Evolutionary conservation across 2,329 filamentous ascomycete genomes (phyloP).

Genomic region (Monosporascus sp.): DNA sequence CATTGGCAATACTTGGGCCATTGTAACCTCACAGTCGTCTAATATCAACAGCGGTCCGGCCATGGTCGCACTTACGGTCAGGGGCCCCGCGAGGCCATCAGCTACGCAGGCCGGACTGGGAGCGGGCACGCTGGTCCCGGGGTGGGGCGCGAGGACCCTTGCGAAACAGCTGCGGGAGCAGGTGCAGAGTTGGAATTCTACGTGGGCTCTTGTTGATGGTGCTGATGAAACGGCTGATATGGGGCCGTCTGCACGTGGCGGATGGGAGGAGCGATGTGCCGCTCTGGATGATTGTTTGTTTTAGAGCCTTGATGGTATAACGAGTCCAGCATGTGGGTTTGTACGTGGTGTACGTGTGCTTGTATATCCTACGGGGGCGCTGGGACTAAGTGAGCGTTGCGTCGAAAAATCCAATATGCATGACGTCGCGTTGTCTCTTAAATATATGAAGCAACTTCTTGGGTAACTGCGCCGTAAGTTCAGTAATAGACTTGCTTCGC

Average conservation of each 20-base stretch:
- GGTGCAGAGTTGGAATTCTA: conserved; percentile 18
- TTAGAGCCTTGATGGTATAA: conserved; percentile 2
- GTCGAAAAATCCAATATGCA: too few species aligned
- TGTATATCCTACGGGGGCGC: too few species aligned
- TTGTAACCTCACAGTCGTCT: conserved; percentile 15
- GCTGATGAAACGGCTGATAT: not conserved
- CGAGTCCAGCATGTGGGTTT: too few species aligned
- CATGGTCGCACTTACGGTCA: conserved; percentile 30
- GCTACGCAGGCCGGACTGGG: conserved; percentile 27
- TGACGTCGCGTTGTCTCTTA: too few species aligned
- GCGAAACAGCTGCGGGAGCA: conserved; percentile 13
- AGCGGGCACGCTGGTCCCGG: conserved; percentile 26
- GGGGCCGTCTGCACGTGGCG: not conserved
- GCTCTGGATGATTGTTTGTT: conserved; percentile 16
- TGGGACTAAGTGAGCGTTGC: too few species aligned
- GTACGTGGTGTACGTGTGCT: conserved; percentile 2
- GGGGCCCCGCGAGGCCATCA: conserved; percentile 29
- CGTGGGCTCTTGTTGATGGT: conserved; percentile 4
- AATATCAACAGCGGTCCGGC: conserved; percentile 36
- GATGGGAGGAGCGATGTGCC: conserved; percentile 1
- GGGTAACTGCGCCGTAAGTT: too few species aligned
- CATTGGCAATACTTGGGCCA: conserved; percentile 40
- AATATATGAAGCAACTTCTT: too few species aligned
- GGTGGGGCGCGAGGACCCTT: conserved; percentile 11
- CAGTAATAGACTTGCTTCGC: too few species aligned